Conservation (phyloP, 106 monocot species). For the Dendrobium officinale region DNA sequence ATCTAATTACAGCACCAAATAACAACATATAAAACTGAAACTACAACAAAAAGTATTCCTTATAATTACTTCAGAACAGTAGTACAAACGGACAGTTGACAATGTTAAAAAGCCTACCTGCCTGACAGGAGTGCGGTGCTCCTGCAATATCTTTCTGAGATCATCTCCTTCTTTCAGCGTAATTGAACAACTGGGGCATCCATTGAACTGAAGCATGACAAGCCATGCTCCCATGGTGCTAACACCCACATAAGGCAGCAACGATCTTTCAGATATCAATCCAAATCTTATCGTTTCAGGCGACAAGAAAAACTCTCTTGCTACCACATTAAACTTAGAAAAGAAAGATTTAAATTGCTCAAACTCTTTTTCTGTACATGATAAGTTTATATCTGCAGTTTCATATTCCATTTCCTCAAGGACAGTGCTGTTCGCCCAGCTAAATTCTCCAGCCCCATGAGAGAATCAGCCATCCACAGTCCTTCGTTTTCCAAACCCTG, state of each 20-base stretch:
- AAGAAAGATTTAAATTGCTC: constrained; percentile 62
- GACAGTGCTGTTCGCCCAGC: constrained; percentile 39
- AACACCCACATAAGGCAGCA: constrained; percentile 54
- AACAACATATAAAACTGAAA: background rate
- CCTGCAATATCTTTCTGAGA: constrained; percentile 39
- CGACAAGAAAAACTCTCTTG: constrained; percentile 64
- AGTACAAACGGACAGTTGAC: background rate
- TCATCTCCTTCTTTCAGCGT: constrained; percentile 55
- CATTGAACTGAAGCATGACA: constrained; percentile 50
- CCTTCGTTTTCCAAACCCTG: constrained; percentile 57
- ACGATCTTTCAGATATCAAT: constrained; percentile 55
- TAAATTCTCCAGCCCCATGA: constrained; percentile 29
- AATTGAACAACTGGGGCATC: constrained; percentile 56
- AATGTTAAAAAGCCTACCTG: constrained; percentile 49
- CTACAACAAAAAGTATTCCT: background rate
- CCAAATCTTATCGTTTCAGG: constrained; percentile 80
- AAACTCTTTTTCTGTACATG: constrained; percentile 54
- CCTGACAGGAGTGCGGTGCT: constrained; percentile 32
- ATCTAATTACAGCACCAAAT: background rate
- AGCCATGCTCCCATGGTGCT: constrained; percentile 46
- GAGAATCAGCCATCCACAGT: constrained; percentile 29
- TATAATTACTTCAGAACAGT: background rate
- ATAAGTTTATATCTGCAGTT: constrained; percentile 12
- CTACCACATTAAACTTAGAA: constrained; percentile 39
- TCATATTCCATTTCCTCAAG: constrained; percentile 24